Evolutionary conservation across 73 alveolate species (phyloP).

Genomic region (Effrenium voratum): DNA sequence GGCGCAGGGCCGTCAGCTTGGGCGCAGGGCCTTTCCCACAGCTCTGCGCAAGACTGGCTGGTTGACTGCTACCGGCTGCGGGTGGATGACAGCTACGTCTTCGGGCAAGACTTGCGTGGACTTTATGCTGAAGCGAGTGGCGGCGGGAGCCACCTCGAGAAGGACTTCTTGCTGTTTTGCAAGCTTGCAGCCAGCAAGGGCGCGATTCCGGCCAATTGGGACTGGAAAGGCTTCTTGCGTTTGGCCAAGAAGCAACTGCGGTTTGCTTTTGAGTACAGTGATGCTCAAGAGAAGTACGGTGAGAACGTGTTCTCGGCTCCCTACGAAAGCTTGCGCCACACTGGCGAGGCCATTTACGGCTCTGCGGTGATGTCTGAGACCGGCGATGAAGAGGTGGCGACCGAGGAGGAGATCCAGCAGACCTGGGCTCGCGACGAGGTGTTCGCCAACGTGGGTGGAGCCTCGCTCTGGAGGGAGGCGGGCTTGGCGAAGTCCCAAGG

Average conservation of each 20-base stretch:
- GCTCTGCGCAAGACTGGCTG: slow-evolving; percentile 11
- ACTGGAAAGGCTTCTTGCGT: slow-evolving; percentile 7
- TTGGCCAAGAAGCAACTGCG: background rate
- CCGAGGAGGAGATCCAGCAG: too few species aligned
- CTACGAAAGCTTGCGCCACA: slow-evolving; percentile 15
- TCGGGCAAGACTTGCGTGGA: slow-evolving; percentile 53
- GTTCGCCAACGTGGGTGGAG: too few species aligned
- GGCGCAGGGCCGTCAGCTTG: background rate
- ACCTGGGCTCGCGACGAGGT: too few species aligned
- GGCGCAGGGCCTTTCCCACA: slow-evolving; percentile 24
- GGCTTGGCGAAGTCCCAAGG: too few species aligned
- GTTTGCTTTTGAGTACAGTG: slow-evolving; percentile 31
- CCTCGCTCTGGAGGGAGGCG: too few species aligned
- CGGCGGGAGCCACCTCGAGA: background rate
- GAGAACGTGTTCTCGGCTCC: background rate
- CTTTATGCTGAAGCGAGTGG: background rate
- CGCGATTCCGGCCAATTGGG: slow-evolving; percentile 31
- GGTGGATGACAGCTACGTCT: slow-evolving; percentile 42
- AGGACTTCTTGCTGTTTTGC: slow-evolving; percentile 34
- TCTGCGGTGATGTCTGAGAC: background rate
- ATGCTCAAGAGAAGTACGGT: slow-evolving; percentile 53
- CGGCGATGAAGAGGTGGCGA: too few species aligned
- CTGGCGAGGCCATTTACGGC: slow-evolving; percentile 39
- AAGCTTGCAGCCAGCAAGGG: background rate
- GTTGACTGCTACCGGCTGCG: slow-evolving; percentile 88